These are phyloP conservation scores for Cladophialophora chaetospira DNA, from an alignment of 2,329 filamentous ascomycete species.

Conservation along the genomic window DNA sequence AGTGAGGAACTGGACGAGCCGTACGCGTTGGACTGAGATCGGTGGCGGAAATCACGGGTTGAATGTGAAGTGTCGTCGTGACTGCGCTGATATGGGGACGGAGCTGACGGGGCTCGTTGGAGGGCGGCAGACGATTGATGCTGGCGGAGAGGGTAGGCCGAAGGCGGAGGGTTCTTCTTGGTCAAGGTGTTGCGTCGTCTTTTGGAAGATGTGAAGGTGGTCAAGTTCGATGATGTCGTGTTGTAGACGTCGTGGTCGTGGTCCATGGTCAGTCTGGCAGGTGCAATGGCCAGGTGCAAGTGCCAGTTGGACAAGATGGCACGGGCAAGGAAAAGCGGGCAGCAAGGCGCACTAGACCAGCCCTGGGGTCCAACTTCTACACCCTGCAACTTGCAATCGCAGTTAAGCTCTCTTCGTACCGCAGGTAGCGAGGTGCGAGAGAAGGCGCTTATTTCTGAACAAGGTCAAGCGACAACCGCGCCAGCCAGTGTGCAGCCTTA, in stretches of 20 bases:
- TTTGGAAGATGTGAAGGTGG: constrained; percentile 22
- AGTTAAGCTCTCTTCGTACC: neutral
- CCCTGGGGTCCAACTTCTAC: neutral
- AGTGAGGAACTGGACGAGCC: constrained; percentile 52
- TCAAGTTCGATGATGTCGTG: constrained; percentile 17
- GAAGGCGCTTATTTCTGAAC: constrained; percentile 1
- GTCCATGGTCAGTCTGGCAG: constrained; percentile 26
- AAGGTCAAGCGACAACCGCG: constrained; percentile 6
- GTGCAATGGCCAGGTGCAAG: constrained; percentile 6
- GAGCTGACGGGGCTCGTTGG: constrained; percentile 51
- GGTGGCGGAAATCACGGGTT: constrained; percentile 39
- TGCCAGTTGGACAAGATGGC: constrained; percentile 8
- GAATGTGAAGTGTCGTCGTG: constrained; percentile 37
- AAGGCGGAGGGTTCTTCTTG: constrained; percentile 50
- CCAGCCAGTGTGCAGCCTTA: neutral
- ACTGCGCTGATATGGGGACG: constrained; percentile 46
- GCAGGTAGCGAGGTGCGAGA: neutral
- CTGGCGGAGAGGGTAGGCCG: constrained; percentile 42
- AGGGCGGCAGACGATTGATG: constrained; percentile 48
- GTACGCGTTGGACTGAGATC: constrained; percentile 50
- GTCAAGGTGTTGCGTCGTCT: constrained; percentile 30
- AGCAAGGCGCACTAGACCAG: neutral
- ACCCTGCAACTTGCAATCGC: neutral
- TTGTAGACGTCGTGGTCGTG: constrained; percentile 22
- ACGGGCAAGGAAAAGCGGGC: neutral